Conservation (phyloP, 2,329 filamentous ascomycete genomes). For the Ascochyta viciae-villosae region DNA sequence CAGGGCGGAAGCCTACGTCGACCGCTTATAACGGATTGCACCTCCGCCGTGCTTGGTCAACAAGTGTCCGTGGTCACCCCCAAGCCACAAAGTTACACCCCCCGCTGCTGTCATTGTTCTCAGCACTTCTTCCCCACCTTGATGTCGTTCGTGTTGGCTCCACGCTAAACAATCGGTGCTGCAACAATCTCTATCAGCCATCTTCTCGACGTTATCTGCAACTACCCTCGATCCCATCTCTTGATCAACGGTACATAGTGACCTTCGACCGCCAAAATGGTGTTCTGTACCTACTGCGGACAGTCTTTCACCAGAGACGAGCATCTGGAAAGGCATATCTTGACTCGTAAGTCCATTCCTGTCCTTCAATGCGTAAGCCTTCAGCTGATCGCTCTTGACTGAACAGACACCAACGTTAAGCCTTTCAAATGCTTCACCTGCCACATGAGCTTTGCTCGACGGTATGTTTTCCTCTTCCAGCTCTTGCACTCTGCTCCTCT, state of each 20-base stretch:
- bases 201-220: slow-evolving; percentile 7
- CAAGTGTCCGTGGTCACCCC: slow-evolving; percentile 17
- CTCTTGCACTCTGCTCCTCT: slow-evolving; percentile 1
- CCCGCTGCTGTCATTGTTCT: slow-evolving; percentile 15
- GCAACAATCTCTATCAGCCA: slow-evolving; percentile 1
- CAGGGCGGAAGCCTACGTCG: slow-evolving; percentile 22
- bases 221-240: slow-evolving; percentile 10
- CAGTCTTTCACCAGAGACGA: slow-evolving; percentile 62
- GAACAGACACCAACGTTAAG: slow-evolving; percentile 61
- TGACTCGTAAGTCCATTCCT: slow-evolving; percentile 54
- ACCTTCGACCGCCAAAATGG: slow-evolving; percentile 49
- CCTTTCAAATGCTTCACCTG: slow-evolving; percentile 63
- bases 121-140: slow-evolving; percentile 16
- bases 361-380: slow-evolving; percentile 3
- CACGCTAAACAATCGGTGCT: slow-evolving; percentile 16
- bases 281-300: slow-evolving; percentile 62
- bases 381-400: slow-evolving; percentile 12
- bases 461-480: slow-evolving; percentile 46
- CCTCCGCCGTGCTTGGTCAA: slow-evolving; percentile 16
- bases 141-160: slow-evolving; percentile 20
- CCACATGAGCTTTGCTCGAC: slow-evolving; percentile 62
- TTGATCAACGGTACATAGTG: slow-evolving; percentile 1
- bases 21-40: slow-evolving; percentile 22
- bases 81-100: slow-evolving; percentile 18
- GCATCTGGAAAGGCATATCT: slow-evolving; percentile 60